Conservation (phyloP, 352 stramenopile species). For the Phytophthora agathidicida region DNA sequence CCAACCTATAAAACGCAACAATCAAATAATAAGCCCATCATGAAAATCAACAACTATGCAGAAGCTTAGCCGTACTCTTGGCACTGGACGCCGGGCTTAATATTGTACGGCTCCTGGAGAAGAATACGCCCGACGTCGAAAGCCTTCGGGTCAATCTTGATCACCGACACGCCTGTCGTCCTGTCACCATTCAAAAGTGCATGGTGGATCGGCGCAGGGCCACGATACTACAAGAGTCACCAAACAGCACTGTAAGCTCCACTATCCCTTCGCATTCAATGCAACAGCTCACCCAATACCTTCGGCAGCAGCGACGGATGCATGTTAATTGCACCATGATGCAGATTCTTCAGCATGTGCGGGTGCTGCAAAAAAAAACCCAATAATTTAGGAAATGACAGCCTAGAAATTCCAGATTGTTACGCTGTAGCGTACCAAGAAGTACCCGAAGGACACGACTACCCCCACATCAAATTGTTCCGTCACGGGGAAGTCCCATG, state of each 20-base stretch:
- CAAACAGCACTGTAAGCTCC: constrained; percentile 2
- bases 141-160: constrained; percentile 84
- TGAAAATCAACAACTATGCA: neutral
- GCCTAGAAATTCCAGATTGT: too few relatives aligned
- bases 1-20: constrained; percentile 35
- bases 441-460: constrained; percentile 91
- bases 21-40: neutral
- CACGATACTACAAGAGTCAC: constrained; percentile 66
- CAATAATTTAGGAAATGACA: too few relatives aligned
- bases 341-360: constrained; percentile 70
- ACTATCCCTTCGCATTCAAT: neutral
- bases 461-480: constrained; percentile 80
- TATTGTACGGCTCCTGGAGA: constrained; percentile 49
- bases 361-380: constrained; percentile 58
- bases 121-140: constrained; percentile 87
- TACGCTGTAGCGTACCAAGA: constrained; percentile 64
- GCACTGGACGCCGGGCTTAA: constrained; percentile 61
- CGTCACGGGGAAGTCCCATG: constrained; percentile 60
- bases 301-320: constrained; percentile 87
- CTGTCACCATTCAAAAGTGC: constrained; percentile 81
- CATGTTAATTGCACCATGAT: constrained; percentile 88
- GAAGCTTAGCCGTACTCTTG: constrained; percentile 34
- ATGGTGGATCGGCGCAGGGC: constrained; percentile 86
- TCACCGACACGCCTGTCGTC: constrained; percentile 82
- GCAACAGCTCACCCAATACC: constrained; percentile 19